phyloP scores from a whole-genome alignment of 179 eudicot species.

The Heliamphora pulchella region DNA sequence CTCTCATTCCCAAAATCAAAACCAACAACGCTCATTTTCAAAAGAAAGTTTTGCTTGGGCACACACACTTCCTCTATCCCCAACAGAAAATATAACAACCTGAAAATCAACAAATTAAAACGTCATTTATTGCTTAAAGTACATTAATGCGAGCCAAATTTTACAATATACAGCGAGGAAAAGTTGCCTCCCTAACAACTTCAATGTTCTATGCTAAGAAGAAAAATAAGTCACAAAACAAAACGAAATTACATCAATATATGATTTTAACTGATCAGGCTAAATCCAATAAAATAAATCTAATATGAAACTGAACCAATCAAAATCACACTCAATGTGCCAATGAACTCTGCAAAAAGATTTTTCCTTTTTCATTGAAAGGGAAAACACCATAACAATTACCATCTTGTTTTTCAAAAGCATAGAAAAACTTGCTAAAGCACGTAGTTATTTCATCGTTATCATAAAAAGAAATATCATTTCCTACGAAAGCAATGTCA shows the following conservation, averaged over 20 bases:
- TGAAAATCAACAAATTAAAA: background rate
- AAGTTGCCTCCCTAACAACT: background rate
- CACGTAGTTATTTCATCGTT: background rate
- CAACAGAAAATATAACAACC: background rate
- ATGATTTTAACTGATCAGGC: background rate
- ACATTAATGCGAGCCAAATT: background rate
- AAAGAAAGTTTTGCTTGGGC: background rate
- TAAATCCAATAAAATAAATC: background rate
- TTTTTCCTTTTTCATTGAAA: background rate
- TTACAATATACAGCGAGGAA: background rate
- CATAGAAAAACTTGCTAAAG: background rate
- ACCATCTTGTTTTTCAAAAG: background rate
- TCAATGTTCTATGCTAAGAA: background rate
- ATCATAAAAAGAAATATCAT: background rate
- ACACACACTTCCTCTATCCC: background rate
- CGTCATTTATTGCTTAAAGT: background rate
- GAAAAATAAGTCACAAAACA: background rate
- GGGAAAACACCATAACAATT: background rate
- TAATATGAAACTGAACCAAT: background rate
- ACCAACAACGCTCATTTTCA: constrained; percentile 88
- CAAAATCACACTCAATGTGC: background rate
- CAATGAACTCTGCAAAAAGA: background rate
- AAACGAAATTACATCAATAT: background rate
- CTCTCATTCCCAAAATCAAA: constrained; percentile 91
- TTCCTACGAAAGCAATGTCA: background rate